These are phyloP conservation scores for Trichoderma arundinaceum DNA, from an alignment of 2,329 filamentous ascomycete genomes.

Conservation along the genomic window DNA sequence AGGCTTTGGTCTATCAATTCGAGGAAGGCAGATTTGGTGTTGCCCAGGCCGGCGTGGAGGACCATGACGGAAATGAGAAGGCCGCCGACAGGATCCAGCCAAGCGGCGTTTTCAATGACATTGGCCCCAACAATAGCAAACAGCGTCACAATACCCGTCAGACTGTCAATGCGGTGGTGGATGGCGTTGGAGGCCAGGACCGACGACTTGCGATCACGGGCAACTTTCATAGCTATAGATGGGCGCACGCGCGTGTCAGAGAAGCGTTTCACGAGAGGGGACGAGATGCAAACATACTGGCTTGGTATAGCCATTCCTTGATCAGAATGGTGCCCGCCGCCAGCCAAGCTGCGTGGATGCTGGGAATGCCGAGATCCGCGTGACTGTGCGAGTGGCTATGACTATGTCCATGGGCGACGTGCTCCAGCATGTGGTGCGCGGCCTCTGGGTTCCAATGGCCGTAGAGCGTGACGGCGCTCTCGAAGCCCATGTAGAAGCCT, in stretches of 20 bases:
- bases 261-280: slow-evolving; percentile 19
- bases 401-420: slow-evolving; percentile 51
- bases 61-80: slow-evolving; percentile 93
- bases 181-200: slow-evolving; percentile 95
- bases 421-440: slow-evolving; percentile 66
- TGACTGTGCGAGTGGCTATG: slow-evolving; percentile 72
- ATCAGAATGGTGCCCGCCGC: slow-evolving; percentile 86
- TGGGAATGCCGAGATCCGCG: slow-evolving; percentile 64
- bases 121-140: slow-evolving; percentile 89
- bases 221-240: slow-evolving; percentile 85
- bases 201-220: slow-evolving; percentile 90
- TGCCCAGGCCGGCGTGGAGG: slow-evolving; percentile 84
- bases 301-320: slow-evolving; percentile 97
- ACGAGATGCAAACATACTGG: slow-evolving; percentile 70
- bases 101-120: slow-evolving; percentile 80
- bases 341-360: slow-evolving; percentile 93
- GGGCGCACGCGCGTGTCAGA: slow-evolving; percentile 6
- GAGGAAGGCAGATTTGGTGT: slow-evolving; percentile 79
- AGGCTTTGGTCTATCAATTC: slow-evolving; percentile 92
- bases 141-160: slow-evolving; percentile 92
- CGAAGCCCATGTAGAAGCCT: slow-evolving; percentile 89
- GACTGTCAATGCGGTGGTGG: slow-evolving; percentile 93
- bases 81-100: slow-evolving; percentile 93
- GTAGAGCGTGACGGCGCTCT: slow-evolving; percentile 70
- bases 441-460: slow-evolving; percentile 75